Base-by-base conservation (phyloP, 768 basidiomycete species). In the Tulasnella sp. region DNA sequence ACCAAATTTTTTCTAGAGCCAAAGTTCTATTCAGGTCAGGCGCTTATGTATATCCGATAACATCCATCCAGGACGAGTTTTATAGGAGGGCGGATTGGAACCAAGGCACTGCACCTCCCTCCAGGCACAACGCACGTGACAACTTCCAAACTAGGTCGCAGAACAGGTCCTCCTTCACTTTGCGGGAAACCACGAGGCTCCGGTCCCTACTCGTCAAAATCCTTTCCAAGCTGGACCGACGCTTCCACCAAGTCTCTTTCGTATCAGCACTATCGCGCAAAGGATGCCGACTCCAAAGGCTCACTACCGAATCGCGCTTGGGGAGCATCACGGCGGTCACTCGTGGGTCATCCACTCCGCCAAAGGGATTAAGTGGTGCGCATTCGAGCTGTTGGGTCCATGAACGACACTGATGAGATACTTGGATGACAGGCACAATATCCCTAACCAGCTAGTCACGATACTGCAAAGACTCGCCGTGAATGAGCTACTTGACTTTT, bases 341-440 rank as follows among this genome's bases (percentile, higher is more conserved):
- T 74, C 73, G 3, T 74, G 38, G 37, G 19, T 74, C 17, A 54
- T 58, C 11, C 73, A 74, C 25, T 58, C 49, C 36, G n/a, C 52
- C 22, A 67, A 74, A 54, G 52, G 52, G 5, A 52, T 74, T n/a
- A 52, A 37, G 22, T 74, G 52, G 73, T 74, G 11, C 12, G 73
- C 22, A n/a, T 49, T 45, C 42, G 15, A 19, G 4, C 2, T 17
- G 14, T 17, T 38, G 39, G 12, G 25, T 34, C 5, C 42, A 9
- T 17, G 39, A n/a, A 29, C 38, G 14, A 49, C 7, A 8, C 39
- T 4, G 29, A 45, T 31, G 12, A n/a, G 22, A 34, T 17, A 45
- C 45, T 31, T 31, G 45, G 25, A 45, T 17, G 42, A 9, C 34
- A 74, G 72, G 72, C 49, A 52, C 19, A 52, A 74, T 45, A 22